A percentile compares a stretch with the other conserved stretches of the same genome.
These are phyloP conservation scores for Rhexocercosporidium sp. DNA, from an alignment of 2,329 filamentous ascomycete genomes.

Conservation along the genomic window DNA sequence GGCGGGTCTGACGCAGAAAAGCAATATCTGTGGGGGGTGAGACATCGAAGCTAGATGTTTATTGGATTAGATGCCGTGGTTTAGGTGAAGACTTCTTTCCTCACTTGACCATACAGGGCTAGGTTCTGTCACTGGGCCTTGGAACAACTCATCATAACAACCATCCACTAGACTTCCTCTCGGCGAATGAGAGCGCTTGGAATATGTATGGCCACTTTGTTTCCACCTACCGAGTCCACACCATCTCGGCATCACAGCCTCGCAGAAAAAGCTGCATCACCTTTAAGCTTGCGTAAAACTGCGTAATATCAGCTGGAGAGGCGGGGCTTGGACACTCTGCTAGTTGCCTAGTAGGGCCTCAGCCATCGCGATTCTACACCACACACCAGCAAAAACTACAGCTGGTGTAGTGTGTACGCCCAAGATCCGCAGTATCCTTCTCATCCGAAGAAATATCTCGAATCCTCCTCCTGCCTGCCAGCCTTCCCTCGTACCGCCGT, in stretches of 20 bases:
- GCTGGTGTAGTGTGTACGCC: not conserved
- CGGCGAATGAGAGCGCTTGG: constrained; percentile 5
- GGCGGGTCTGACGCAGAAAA: constrained; percentile 15
- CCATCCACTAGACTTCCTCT: not conserved
- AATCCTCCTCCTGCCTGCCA: constrained; percentile 11
- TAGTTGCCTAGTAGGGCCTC: constrained; percentile 8
- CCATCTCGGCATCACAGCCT: constrained; percentile 34
- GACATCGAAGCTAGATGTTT: constrained; percentile 2
- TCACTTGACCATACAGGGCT: not conserved
- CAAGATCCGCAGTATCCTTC: not conserved
- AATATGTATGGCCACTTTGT: constrained; percentile 7
- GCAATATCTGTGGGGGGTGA: not conserved
- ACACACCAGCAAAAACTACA: not conserved
- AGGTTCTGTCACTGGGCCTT: not conserved
- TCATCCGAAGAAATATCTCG: constrained; percentile 11
- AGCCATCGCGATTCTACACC: constrained; percentile 3
- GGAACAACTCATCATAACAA: constrained; percentile 13
- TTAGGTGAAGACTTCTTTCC: not conserved
- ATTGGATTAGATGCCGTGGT: constrained; percentile 13
- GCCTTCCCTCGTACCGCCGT: constrained; percentile 10
- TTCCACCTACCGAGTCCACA: not conserved
- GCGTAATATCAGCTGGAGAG: constrained; percentile 17
- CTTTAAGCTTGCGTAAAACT: constrained; percentile 30
- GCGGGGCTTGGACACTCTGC: constrained; percentile 18
- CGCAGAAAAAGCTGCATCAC: constrained; percentile 36